Base-by-base conservation (phyloP, 305 asterid genomes). In the Euphrasia arctica region DNA sequence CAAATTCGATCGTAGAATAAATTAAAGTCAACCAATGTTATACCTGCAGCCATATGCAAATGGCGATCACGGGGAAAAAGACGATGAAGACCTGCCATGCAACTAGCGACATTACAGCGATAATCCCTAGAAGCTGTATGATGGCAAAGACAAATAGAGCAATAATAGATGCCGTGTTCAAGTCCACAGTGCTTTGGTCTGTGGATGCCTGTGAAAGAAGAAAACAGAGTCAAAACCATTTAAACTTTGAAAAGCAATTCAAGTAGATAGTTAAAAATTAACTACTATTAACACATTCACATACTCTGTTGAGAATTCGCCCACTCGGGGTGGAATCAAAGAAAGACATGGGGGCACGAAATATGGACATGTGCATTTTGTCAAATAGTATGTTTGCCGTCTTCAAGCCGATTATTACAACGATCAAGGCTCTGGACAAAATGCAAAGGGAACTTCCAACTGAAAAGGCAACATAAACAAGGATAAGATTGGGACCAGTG, bases 301-400 rank as follows among this genome's bases (percentile, higher is more conserved):
- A 48, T 79, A 91, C 98, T 57, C 97, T 81, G 60, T 77, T 89
- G 59, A 92, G 85, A 62, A 92, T 83, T 29, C 98, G 85, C 28
- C 98, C 98, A 34, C 91, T 85, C 32, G 98, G 98, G 28, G 96
- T 89, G 70, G 97, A 77, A 67, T 91, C 98, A 12, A 91, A 91
- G 85, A 89, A 91, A 47, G 98, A 85, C 97, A 89, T 89, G 58
- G 98, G 95, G 12, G 98, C 93, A 22, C 97, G 91, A 41, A 92
- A 89, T 51, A 91, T 58, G 79, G 84, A 74, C 7, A 11, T 69
- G 62, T 82, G 91, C 98, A 91, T 85, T 59, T 72, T 85, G 63
- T 76, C 66, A 59, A 89, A 92, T 56, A 92, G 90, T 47, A 74
- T 48, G 2, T 79, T 75, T 2, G 97, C 88, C 4, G 97, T 87